Conservation (phyloP, 352 stramenopile genomes). For the Phytophthora boehmeriae region DNA sequence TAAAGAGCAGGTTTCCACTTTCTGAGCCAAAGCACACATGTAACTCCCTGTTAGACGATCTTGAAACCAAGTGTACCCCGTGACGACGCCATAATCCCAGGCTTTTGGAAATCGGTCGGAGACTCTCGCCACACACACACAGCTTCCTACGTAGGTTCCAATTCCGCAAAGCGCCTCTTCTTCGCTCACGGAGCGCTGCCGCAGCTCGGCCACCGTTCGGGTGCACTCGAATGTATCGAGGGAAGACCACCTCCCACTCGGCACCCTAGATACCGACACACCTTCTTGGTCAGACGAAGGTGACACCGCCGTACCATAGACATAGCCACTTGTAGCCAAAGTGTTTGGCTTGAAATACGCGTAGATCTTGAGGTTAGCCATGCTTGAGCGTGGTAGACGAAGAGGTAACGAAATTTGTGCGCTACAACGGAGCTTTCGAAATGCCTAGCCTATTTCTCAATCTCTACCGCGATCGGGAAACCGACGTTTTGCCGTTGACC, state of each 20-base stretch:
- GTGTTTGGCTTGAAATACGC: constrained; percentile 10
- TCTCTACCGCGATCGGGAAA: constrained; percentile 21
- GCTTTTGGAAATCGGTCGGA: neutral
- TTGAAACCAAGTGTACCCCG: constrained; percentile 13
- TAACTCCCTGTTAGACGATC: neutral
- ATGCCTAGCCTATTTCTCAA: constrained; percentile 6
- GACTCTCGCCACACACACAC: constrained; percentile 4
- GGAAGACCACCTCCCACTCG: constrained; percentile 2
- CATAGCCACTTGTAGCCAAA: constrained; percentile 2
- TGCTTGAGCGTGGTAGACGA: neutral
- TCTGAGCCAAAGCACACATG: neutral
- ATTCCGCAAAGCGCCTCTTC: constrained; percentile 15
- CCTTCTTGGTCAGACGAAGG: neutral
- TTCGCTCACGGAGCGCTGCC: constrained; percentile 2
- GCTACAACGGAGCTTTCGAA: neutral
- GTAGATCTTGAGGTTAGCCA: neutral
- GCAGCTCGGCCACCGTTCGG: neutral
- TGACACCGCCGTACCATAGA: constrained; percentile 8
- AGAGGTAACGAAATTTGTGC: neutral
- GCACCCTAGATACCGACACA: neutral
- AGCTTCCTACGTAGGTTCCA: constrained; percentile 14
- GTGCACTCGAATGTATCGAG: constrained; percentile 1
- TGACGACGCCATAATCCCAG: constrained; percentile 17
- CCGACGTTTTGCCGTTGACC: constrained; percentile 13
- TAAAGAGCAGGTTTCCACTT: neutral